phyloP scores from a whole-genome alignment of 2,329 filamentous ascomycete species.

The Phaeosphaeria sp. region DNA sequence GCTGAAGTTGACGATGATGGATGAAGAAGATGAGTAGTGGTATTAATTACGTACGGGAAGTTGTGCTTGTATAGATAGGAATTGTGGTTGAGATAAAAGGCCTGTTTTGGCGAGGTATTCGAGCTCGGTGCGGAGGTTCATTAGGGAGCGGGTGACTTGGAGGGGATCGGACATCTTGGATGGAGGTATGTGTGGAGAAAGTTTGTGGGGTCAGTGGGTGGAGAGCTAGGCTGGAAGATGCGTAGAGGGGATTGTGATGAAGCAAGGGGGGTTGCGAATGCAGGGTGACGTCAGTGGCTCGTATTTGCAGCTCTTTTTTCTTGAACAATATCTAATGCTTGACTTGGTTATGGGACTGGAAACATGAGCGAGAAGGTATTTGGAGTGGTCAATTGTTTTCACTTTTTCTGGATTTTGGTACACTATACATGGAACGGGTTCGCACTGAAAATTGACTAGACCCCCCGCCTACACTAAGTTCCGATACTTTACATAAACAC shows the following conservation, averaged over 20 bases:
- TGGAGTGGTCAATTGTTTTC: too few relatives aligned
- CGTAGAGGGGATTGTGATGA: not conserved
- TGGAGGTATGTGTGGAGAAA: not conserved
- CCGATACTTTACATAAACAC: too few relatives aligned
- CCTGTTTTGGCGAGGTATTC: slow-evolving; percentile 23
- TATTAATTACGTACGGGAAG: slow-evolving; percentile 23
- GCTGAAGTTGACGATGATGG: too few relatives aligned
- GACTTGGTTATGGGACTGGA: too few relatives aligned
- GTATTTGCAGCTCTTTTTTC: not conserved
- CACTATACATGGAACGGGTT: too few relatives aligned
- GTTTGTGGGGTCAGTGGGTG: not conserved
- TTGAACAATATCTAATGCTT: too few relatives aligned
- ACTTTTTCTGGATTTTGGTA: too few relatives aligned
- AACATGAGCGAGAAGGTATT: too few relatives aligned
- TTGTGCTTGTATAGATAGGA: slow-evolving; percentile 26
- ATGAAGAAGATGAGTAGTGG: too few relatives aligned
- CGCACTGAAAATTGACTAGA: too few relatives aligned
- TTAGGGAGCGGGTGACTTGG: slow-evolving; percentile 22
- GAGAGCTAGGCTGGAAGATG: not conserved
- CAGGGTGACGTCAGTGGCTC: not conserved
- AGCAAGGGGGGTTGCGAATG: not conserved
- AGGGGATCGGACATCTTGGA: slow-evolving; percentile 19
- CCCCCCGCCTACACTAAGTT: too few relatives aligned
- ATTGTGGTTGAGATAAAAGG: slow-evolving; percentile 20
- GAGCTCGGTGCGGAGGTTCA: slow-evolving; percentile 21